Conservation (phyloP, 176 grass and related monocot species). For the Avena insularis region DNA sequence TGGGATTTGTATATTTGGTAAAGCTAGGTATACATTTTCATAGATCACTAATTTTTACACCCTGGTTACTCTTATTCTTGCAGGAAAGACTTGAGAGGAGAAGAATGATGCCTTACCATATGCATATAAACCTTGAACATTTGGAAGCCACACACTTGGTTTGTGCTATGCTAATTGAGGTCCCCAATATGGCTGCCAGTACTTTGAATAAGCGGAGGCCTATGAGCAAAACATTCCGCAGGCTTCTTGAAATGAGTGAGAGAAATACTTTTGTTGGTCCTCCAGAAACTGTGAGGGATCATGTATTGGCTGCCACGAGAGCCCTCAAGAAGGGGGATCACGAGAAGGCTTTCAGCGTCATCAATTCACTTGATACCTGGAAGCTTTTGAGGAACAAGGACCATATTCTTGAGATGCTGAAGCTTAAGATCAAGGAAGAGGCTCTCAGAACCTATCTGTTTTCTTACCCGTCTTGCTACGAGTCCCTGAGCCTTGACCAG, state of each 20-base stretch:
- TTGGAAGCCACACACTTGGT: constrained; percentile 89
- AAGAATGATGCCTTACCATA: constrained; percentile 97
- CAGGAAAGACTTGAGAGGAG: constrained; percentile 92
- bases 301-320: constrained; percentile 86
- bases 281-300: constrained; percentile 86
- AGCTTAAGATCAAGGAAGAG: constrained; percentile 92
- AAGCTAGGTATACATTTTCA: background rate
- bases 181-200: constrained; percentile 81
- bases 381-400: constrained; percentile 90
- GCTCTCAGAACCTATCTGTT: constrained; percentile 84
- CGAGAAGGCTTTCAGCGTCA: constrained; percentile 62
- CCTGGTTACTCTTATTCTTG: constrained; percentile 16
- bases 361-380: constrained; percentile 78
- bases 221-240: constrained; percentile 84
- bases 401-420: constrained; percentile 77
- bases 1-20: background rate
- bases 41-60: constrained; percentile 27
- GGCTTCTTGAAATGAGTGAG: constrained; percentile 92
- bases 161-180: constrained; percentile 97
- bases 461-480: constrained; percentile 67
- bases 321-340: constrained; percentile 76
- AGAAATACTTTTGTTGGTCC: constrained; percentile 91
- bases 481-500: constrained; percentile 82
- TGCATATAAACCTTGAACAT: constrained; percentile 98
- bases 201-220: constrained; percentile 70